Percentiles rank a stretch among this genome's conserved stretches.
Evolutionary conservation across 805 yeast genomes (phyloP).

Genomic region (Wickerhamomyces chambardii): DNA sequence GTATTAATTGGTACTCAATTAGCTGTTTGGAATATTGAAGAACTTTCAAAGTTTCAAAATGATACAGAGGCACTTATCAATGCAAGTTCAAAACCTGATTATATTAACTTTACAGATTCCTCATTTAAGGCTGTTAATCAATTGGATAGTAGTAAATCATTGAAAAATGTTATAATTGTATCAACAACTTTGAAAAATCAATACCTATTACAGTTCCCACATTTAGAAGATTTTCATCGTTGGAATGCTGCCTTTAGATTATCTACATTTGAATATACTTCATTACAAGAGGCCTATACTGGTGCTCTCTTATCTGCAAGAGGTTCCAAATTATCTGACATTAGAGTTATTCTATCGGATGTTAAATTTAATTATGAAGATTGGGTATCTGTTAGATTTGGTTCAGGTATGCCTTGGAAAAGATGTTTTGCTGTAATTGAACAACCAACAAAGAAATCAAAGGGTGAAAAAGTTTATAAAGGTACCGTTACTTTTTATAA

Average conservation of each 20-base stretch:
- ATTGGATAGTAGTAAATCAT: constrained; percentile 56
- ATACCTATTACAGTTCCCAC: constrained; percentile 69
- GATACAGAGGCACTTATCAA: constrained; percentile 36
- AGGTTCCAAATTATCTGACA: constrained; percentile 82
- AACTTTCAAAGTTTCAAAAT: constrained; percentile 41
- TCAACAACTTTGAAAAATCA: constrained; percentile 91
- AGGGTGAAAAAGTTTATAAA: constrained; percentile 30
- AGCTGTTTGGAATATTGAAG: constrained; percentile 85
- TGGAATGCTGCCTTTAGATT: constrained; percentile 86
- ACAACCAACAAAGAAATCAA: constrained; percentile 45
- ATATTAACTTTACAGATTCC: constrained; percentile 88
- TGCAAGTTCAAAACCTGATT: constrained; percentile 70
- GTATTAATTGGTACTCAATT: constrained; percentile 84
- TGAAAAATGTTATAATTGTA: constrained; percentile 69
- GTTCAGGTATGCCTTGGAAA: constrained; percentile 97
- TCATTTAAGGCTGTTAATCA: constrained; percentile 63
- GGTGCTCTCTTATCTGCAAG: constrained; percentile 91
- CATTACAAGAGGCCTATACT: constrained; percentile 92
- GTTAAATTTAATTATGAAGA: constrained; percentile 84
- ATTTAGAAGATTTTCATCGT: constrained; percentile 49
- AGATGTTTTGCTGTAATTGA: constrained; percentile 87
- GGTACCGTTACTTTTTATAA: constrained; percentile 53
- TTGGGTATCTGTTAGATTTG: constrained; percentile 92
- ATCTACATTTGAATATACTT: constrained; percentile 69
- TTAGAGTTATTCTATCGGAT: constrained; percentile 75